Percentiles rank a stretch among this genome's conserved stretches.
These are phyloP conservation scores for Chytriomyces confervae DNA, from an alignment of 192 early-diverging fungal species.

Conservation along the genomic window DNA sequence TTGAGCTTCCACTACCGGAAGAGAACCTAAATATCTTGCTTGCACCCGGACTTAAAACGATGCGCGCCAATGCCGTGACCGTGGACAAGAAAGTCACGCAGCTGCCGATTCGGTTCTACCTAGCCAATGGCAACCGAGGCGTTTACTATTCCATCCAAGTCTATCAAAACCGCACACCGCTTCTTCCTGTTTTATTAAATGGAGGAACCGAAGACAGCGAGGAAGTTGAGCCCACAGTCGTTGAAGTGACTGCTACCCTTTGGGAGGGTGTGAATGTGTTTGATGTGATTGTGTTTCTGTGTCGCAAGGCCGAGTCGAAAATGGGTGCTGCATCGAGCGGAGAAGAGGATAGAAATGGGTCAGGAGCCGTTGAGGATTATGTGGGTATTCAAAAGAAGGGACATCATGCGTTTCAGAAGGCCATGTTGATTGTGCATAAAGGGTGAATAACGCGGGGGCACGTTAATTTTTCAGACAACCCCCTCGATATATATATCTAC, in stretches of 20 bases:
- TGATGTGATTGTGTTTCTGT: constrained; percentile 39
- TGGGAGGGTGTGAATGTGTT: constrained; percentile 50
- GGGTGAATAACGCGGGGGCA: background rate
- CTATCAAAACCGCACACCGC: constrained; percentile 30
- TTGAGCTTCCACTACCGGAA: constrained; percentile 27
- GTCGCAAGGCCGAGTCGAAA: constrained; percentile 24
- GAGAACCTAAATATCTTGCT: background rate
- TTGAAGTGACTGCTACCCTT: constrained; percentile 40
- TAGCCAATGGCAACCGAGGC: constrained; percentile 28
- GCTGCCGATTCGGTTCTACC: constrained; percentile 48
- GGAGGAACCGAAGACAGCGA: constrained; percentile 30
- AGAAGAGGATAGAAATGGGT: background rate
- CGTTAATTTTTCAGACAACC: background rate
- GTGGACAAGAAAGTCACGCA: constrained; percentile 23
- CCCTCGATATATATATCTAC: background rate
- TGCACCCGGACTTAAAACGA: constrained; percentile 18
- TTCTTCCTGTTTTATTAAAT: constrained; percentile 29
- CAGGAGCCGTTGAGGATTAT: constrained; percentile 8
- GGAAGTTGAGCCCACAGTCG: constrained; percentile 32
- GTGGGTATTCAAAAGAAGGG: constrained; percentile 36
- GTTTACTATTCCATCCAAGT: constrained; percentile 41
- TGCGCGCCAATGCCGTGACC: constrained; percentile 36
- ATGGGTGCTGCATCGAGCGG: background rate
- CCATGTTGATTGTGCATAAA: constrained; percentile 30
- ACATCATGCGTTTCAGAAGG: constrained; percentile 33